Base-by-base conservation (phyloP, 805 yeast species). In the Wickerhamomyces sydowiorum region DNA sequence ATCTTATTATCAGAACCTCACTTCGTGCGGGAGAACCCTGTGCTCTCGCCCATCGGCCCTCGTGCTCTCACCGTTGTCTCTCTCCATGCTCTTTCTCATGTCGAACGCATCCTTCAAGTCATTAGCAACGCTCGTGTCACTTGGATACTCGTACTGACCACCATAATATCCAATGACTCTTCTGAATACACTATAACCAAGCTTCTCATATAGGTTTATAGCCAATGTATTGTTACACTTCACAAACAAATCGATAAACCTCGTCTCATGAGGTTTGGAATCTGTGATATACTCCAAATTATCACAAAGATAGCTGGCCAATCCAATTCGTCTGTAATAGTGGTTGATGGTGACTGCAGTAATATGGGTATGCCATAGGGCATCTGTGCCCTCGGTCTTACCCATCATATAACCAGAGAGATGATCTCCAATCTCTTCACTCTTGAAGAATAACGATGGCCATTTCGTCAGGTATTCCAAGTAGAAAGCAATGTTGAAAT, bases 301-400 rank as follows among this genome's bases (percentile, higher is more conserved):
- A 37, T 75, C 67, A 55, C 96, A 89, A 33, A 93, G 67, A 45
- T 76, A 75, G 7, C 89, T 77, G 1, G 97, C 99, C 31, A 93
- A 66, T 2, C 96, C 95, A 14, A 91, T 71, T 46, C 98, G 67
- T 41, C 99, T 67, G 60, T 83, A 91, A 40, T 78, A 81, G 12
- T 86, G 82, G 45, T 84, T 83, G 1, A 93, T 84, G 0, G 98
- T 89, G 4, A 93, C 96, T 0, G 99, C 98, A 0, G 98, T 88
- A 38, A 93, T 89, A 61, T 93, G 99, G 1, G 96, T 78, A 57
- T 93, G 99, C 96, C 97, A 91, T 45, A 89, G 93, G 37, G 73
- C 77, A 5, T 73, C 78, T 29, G 69, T 69, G 0, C 99, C 99
- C 60, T 93, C 99, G 1, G 95, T 82, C 61, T 93, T 93, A n/a